phyloP scores from a whole-genome alignment of 2,329 filamentous ascomycete species.

The Fusarium buxicola region DNA sequence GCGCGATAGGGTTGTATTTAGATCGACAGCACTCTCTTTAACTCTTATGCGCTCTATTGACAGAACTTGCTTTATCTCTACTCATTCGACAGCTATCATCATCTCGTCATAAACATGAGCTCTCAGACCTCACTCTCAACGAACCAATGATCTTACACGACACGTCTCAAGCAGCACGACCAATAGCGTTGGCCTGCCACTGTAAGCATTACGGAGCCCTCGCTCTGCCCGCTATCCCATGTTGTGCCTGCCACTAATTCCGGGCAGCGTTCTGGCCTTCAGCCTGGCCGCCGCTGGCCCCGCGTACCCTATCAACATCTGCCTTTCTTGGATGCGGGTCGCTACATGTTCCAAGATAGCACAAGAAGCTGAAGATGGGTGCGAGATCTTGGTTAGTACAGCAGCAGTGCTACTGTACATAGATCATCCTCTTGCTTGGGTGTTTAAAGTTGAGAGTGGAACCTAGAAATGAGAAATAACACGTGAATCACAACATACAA shows the following conservation, averaged over 20 bases:
- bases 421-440: no score
- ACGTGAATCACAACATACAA: no score
- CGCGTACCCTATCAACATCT: slow-evolving; percentile 12
- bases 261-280: neutral
- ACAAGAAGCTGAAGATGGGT: no score
- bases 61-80: neutral
- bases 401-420: no score
- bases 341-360: no score
- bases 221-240: neutral
- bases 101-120: slow-evolving; percentile 1
- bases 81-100: neutral
- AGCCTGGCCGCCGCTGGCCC: slow-evolving; percentile 7
- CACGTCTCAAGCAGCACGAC: slow-evolving; percentile 5
- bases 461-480: no score
- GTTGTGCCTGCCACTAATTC: neutral
- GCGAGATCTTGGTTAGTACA: no score
- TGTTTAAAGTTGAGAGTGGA: no score
- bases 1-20: no score
- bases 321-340: neutral
- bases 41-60: neutral
- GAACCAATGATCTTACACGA: slow-evolving; percentile 47
- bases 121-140: neutral
- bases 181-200: slow-evolving; percentile 21
- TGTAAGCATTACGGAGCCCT: slow-evolving; percentile 5
- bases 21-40: neutral